Evolutionary conservation across 2,329 filamentous ascomycete species (phyloP).

Genomic region (Dactylonectria estremocensis): DNA sequence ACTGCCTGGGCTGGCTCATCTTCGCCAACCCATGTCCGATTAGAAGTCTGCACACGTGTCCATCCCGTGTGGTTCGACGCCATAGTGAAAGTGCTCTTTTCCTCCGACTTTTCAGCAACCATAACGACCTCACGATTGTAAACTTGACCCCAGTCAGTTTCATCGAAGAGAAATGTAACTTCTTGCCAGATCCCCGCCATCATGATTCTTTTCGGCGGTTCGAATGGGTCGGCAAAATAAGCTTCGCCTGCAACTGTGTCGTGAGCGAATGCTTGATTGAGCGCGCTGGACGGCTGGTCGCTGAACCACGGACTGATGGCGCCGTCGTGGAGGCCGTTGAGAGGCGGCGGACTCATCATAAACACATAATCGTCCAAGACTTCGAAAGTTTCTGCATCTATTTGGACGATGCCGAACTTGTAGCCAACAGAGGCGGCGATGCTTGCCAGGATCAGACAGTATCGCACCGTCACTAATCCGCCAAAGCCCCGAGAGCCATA

Average conservation of each 20-base stretch:
- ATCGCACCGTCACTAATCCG: neutral
- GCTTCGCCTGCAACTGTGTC: neutral
- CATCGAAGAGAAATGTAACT: neutral
- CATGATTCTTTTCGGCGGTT: slow-evolving; percentile 3
- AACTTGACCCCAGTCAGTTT: neutral
- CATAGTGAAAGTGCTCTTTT: neutral
- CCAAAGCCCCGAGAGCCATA: slow-evolving; percentile 22
- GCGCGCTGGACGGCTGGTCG: neutral
- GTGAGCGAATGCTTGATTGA: neutral
- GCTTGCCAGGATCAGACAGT: neutral
- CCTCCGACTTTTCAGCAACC: slow-evolving; percentile 10
- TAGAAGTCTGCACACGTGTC: neutral
- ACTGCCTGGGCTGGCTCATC: neutral
- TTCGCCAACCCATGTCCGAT: neutral
- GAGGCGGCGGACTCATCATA: neutral
- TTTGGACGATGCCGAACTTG: slow-evolving; percentile 26
- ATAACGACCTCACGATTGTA: slow-evolving; percentile 12
- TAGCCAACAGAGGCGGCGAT: slow-evolving; percentile 28
- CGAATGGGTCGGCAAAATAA: neutral
- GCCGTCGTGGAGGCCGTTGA: neutral
- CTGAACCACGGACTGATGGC: neutral
- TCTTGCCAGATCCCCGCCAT: slow-evolving; percentile 3
- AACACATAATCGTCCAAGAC: neutral
- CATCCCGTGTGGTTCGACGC: neutral
- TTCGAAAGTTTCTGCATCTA: neutral